Conservation (phyloP, 768 basidiomycete genomes). For the Suillus variegatus region DNA sequence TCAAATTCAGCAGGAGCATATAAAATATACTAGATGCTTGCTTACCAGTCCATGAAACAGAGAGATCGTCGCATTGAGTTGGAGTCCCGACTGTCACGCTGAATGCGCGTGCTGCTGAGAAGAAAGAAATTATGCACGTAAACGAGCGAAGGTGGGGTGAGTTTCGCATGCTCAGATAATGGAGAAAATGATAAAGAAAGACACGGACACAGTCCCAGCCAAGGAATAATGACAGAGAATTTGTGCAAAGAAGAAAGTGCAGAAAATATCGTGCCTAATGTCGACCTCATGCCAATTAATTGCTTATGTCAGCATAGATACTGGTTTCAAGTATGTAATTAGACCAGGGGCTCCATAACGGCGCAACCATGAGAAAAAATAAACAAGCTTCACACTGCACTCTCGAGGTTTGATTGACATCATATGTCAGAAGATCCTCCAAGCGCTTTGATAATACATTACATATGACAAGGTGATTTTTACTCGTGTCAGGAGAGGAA, state of each 20-base stretch:
- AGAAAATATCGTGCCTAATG: constrained; percentile 3
- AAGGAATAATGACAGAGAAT: constrained; percentile 11
- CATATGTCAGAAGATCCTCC: neutral
- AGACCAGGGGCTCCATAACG: neutral
- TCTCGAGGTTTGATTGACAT: neutral
- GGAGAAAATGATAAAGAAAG: constrained; percentile 14
- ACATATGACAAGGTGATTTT: neutral
- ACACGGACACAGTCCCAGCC: constrained; percentile 12
- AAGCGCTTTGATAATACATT: neutral
- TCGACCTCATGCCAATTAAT: neutral
- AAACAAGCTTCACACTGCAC: neutral
- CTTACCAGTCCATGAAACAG: constrained; percentile 64
- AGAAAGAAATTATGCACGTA: constrained; percentile 21
- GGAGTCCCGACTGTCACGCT: constrained; percentile 54
- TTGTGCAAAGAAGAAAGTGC: constrained; percentile 10
- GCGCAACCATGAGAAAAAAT: neutral
- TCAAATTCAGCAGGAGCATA: constrained; percentile 10
- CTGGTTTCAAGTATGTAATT: neutral
- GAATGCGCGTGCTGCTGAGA: constrained; percentile 31
- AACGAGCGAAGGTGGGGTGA: constrained; percentile 25
- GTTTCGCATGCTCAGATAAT: constrained; percentile 28
- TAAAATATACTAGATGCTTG: constrained; percentile 3
- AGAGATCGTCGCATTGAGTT: constrained; percentile 63
- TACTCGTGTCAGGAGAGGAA: neutral
- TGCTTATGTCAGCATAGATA: constrained; percentile 9